These are phyloP conservation scores for Penicillium cosmopolitanum DNA, from an alignment of 495 filamentous ascomycete genomes.

Conservation along the genomic window DNA sequence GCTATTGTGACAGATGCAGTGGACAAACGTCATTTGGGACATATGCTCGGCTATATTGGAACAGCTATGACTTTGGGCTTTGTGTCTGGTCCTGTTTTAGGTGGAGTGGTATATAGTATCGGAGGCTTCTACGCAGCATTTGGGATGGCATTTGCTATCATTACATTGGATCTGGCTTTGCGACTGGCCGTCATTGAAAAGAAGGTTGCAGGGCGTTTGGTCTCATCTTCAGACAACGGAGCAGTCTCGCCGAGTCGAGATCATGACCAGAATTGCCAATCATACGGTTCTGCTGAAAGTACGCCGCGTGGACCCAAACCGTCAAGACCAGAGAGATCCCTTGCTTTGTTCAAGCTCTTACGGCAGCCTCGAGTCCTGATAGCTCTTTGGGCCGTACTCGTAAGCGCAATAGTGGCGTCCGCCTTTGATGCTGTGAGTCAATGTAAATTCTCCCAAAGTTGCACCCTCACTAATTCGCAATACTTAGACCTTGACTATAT, in stretches of 20 bases:
- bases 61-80: constrained; percentile 39
- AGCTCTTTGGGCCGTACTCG: constrained; percentile 35
- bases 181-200: constrained; percentile 67
- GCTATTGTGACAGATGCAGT: constrained; percentile 11
- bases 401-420: constrained; percentile 36
- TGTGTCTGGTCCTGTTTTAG: constrained; percentile 57
- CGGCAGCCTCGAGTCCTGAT: constrained; percentile 37
- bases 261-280: background rate
- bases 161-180: constrained; percentile 66
- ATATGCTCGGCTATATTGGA: constrained; percentile 51
- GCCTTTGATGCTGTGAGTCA: constrained; percentile 37
- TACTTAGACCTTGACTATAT: constrained; percentile 60
- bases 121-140: constrained; percentile 65
- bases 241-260: background rate
- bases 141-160: constrained; percentile 57
- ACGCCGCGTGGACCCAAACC: background rate
- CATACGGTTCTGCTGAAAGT: background rate
- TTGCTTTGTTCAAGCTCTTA: constrained; percentile 30
- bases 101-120: constrained; percentile 62
- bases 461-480: background rate
- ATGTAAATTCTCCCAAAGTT: background rate
- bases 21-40: constrained; percentile 36
- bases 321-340: background rate
- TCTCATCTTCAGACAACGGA: background rate
- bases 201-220: constrained; percentile 21